Base-by-base conservation (phyloP, 306 rosid species). In the Glycyrrhiza uralensis region DNA sequence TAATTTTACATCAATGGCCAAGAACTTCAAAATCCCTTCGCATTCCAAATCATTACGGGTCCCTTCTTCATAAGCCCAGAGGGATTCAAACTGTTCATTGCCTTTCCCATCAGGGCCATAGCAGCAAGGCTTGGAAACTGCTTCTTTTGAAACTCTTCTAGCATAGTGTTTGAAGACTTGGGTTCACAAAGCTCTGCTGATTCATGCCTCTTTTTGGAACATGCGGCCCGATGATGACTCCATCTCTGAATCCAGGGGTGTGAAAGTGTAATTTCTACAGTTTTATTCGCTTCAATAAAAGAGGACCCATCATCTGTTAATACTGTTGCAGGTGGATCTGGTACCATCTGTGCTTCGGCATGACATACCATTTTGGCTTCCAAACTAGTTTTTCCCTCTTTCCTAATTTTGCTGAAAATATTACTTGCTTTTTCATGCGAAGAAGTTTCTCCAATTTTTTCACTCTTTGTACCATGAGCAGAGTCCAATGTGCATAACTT, bases 241-340 rank as follows among this genome's bases (percentile, higher is more conserved):
- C 96, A 89, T 77, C 99, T 82, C 52, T 38, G 88, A 61, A 94
- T 89, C 99, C 99, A 94, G 35, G 99, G 96, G 79, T 88, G 87
- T 32, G 93, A 87, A 24, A 91, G 88, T 38, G 82, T 70, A 52
- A 80, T 75, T 17, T 82, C 83, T 66, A 44, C 87, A 32, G 74
- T 75, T 77, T 80, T 71, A 79, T 61, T 76, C 1, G 36, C 76
- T 7, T 89, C 83, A 14, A 62, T 41, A 7, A 77, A 59, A 49
- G 83, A 69, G 19, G 82, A 46, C 44, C 77, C 66, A 2, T 35
- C 76, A 59, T 83, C 74, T 67, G 78, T 61, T 30, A 69, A 65
- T 57, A 18, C 57, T 14, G 39, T 64, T 32, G 79, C 75, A 38
- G 73, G 35, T 44, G 36, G 83, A 54, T 76, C 78, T 3, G 70